phyloP scores from a whole-genome alignment of 2,329 filamentous ascomycete genomes.

The Penicillium glabrum region DNA sequence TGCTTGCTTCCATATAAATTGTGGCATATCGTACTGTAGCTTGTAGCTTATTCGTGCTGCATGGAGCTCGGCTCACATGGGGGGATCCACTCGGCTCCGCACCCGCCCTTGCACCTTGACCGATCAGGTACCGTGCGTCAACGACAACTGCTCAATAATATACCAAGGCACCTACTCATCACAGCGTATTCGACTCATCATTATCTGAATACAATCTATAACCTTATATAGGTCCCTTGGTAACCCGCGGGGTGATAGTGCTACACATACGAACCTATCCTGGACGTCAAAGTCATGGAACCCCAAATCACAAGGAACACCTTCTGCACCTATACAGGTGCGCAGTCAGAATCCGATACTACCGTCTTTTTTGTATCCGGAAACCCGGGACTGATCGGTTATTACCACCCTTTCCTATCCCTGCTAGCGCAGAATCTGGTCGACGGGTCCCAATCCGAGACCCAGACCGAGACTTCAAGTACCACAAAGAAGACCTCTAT shows the following conservation, averaged over 20 bases:
- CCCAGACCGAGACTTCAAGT: background rate
- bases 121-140: background rate
- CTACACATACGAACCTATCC: background rate
- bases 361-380: conserved; percentile 51
- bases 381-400: conserved; percentile 52
- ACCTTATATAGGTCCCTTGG: background rate
- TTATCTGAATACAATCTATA: background rate
- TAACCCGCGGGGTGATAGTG: background rate
- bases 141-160: background rate
- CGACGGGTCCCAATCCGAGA: background rate
- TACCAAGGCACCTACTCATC: background rate
- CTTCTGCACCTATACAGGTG: conserved; percentile 30
- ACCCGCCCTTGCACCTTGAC: background rate
- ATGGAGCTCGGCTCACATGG: conserved; percentile 8
- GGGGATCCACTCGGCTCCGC: conserved; percentile 14
- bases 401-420: conserved; percentile 48
- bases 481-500: conserved; percentile 9
- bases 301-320: conserved; percentile 30
- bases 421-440: conserved; percentile 30
- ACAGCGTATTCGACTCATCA: background rate
- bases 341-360: conserved; percentile 9
- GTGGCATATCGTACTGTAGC: background rate
- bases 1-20: background rate
- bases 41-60: background rate
- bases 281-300: conserved; percentile 11